Conservation (phyloP, 495 filamentous ascomycete genomes). For the Neurospora terricola region DNA sequence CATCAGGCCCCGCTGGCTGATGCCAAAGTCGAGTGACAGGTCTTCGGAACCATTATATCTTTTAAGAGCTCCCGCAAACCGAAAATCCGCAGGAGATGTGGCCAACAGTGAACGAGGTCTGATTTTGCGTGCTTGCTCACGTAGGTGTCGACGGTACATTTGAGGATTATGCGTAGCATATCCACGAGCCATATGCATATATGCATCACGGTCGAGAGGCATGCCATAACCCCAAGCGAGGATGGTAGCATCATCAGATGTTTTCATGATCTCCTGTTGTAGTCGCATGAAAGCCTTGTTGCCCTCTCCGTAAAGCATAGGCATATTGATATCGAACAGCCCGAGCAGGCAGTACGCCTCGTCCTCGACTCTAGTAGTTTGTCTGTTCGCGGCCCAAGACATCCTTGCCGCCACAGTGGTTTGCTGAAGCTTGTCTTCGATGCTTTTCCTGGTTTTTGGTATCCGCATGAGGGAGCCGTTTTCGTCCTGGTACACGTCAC, state of each 20-base stretch:
- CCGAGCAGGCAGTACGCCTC: conserved; percentile 29
- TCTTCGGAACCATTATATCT: background rate
- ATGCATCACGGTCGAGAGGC: background rate
- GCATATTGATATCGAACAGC: conserved; percentile 24
- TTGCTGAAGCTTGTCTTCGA: background rate
- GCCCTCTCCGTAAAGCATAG: conserved; percentile 29
- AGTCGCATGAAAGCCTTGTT: conserved; percentile 24
- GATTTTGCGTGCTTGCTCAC: background rate
- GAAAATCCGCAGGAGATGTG: background rate
- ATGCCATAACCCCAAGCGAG: background rate
- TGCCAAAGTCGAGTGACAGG: background rate
- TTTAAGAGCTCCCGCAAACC: background rate
- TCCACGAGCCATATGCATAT: background rate
- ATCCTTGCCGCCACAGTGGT: conserved; percentile 14
- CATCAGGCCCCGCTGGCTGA: background rate
- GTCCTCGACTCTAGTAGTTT: conserved; percentile 26
- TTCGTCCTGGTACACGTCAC: background rate
- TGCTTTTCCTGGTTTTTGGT: background rate
- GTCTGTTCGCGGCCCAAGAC: conserved; percentile 23
- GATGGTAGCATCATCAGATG: conserved; percentile 11
- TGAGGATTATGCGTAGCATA: background rate
- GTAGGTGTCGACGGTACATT: background rate
- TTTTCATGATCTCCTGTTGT: conserved; percentile 22
- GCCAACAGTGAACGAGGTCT: background rate
- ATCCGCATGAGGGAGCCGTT: background rate